phyloP scores from a whole-genome alignment of 306 rosid species.

The Inga laurina region DNA sequence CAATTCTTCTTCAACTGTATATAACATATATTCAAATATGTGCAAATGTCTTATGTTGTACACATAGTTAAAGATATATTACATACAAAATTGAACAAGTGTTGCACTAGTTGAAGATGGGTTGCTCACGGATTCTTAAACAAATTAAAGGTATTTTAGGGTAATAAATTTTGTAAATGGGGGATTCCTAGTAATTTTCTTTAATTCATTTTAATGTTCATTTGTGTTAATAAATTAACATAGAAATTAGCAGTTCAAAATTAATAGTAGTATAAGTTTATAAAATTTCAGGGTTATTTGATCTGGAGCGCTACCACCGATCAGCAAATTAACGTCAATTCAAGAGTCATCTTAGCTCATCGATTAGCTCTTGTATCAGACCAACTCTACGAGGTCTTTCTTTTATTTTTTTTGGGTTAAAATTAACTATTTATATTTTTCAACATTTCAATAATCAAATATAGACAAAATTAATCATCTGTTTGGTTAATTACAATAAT shows the following conservation, averaged over 20 bases:
- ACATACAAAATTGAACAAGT: too few relatives aligned
- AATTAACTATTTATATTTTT: not conserved
- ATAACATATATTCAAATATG: too few relatives aligned
- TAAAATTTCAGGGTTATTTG: constrained; percentile 25
- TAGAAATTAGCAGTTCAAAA: too few relatives aligned
- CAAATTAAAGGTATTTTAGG: too few relatives aligned
- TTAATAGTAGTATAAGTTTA: not conserved
- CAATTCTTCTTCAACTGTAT: too few relatives aligned
- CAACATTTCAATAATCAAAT: not conserved
- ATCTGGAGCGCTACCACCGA: constrained; percentile 28
- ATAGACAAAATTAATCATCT: not conserved
- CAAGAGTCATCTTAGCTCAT: constrained; percentile 22
- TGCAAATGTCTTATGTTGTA: too few relatives aligned
- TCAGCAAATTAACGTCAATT: constrained; percentile 8
- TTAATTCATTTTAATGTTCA: not conserved
- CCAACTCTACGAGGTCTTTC: constrained; percentile 26
- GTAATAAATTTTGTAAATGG: too few relatives aligned
- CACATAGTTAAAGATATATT: too few relatives aligned
- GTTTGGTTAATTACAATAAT: not conserved
- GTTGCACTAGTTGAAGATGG: too few relatives aligned
- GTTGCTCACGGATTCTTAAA: too few relatives aligned
- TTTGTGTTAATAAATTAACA: not conserved
- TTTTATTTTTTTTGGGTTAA: not conserved
- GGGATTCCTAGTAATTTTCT: too few relatives aligned
- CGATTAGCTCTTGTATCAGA: constrained; percentile 31